phyloP scores from a whole-genome alignment of 1,139 yeast species.

The Pichiaceae sp. region DNA sequence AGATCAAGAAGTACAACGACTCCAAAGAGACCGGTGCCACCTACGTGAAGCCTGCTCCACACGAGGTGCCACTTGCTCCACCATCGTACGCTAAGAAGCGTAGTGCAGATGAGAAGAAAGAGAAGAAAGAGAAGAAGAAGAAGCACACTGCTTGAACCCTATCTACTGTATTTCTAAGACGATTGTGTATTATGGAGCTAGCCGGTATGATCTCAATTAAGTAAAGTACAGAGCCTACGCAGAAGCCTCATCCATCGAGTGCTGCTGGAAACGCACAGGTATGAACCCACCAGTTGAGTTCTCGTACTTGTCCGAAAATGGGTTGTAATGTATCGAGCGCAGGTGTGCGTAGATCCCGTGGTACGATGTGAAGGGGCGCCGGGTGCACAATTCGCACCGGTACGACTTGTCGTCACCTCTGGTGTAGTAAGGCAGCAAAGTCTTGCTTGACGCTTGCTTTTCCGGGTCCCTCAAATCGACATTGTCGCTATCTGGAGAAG shows the following conservation, averaged over 20 bases:
- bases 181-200: background rate
- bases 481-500: no score
- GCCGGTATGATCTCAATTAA: no score
- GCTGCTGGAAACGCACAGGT: no score
- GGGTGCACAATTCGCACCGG: background rate
- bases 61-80: conserved; percentile 14
- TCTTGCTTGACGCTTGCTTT: background rate
- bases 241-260: conserved; percentile 2
- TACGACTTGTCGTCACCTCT: conserved; percentile 1
- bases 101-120: conserved; percentile 18
- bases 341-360: conserved; percentile 17
- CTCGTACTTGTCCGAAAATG: conserved; percentile 6
- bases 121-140: conserved; percentile 33
- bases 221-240: conserved; percentile 5
- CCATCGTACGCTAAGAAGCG: conserved; percentile 20
- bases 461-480: no score
- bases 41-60: conserved; percentile 19
- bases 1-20: conserved; percentile 54
- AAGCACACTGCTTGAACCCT: conserved; percentile 9
- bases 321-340: conserved; percentile 12
- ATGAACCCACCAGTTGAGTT: no score
- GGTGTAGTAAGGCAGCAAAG: conserved; percentile 6
- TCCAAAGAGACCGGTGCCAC: conserved; percentile 38
- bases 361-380: conserved; percentile 10
- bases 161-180: background rate